These are phyloP conservation scores for Elaeagnus macrophylla DNA, from an alignment of 306 rosid genomes.

Conservation along the genomic window DNA sequence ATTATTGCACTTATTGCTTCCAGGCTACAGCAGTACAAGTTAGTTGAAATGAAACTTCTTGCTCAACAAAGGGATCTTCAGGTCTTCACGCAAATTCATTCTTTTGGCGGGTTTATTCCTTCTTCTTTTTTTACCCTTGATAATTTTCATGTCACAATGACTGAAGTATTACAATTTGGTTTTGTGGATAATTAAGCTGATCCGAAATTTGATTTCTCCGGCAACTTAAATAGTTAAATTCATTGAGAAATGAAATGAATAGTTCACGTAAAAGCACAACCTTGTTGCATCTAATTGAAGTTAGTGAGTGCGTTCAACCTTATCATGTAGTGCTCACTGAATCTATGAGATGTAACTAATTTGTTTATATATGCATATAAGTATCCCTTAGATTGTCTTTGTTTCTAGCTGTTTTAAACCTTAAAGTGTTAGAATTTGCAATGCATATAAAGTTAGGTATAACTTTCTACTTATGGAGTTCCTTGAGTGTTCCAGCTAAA, in stretches of 20 bases:
- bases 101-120: neutral
- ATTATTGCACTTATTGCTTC: constrained; percentile 14
- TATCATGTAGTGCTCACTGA: too few species aligned
- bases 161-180: neutral
- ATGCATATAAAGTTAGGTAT: too few species aligned
- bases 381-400: neutral
- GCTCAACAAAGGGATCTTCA: constrained; percentile 91
- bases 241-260: too few species aligned
- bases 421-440: too few species aligned
- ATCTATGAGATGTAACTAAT: neutral
- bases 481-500: too few species aligned
- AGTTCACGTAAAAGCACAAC: too few species aligned
- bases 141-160: neutral
- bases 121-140: neutral
- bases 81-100: constrained; percentile 26
- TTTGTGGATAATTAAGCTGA: too few species aligned
- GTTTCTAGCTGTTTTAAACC: neutral
- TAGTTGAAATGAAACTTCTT: constrained; percentile 96
- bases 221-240: too few species aligned
- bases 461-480: too few species aligned
- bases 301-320: too few species aligned
- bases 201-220: too few species aligned
- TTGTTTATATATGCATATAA: neutral
- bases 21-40: constrained; percentile 95
- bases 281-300: too few species aligned